Evolutionary conservation across 352 stramenopile genomes (phyloP).

Genomic region (Pythium graminicola): DNA sequence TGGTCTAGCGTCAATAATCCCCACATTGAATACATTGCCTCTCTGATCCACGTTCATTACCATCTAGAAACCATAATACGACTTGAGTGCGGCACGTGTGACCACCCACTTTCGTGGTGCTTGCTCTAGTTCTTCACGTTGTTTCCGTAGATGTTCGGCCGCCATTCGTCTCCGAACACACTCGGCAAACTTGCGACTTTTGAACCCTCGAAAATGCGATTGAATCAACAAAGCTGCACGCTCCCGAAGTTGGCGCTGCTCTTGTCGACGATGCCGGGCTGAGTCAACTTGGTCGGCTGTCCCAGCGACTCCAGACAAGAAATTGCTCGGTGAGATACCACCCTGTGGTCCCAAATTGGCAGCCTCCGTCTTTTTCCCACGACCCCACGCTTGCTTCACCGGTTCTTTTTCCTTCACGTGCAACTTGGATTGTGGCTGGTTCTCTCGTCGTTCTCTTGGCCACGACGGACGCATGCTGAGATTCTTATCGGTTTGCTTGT

Average conservation of each 20-base stretch:
- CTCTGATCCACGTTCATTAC: neutral
- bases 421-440: neutral
- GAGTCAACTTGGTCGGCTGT: neutral
- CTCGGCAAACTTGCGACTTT: slow-evolving; percentile 29
- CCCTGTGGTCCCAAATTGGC: neutral
- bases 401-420: neutral
- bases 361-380: neutral
- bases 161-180: slow-evolving; percentile 34
- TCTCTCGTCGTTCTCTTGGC: neutral
- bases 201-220: slow-evolving; percentile 35
- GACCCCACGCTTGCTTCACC: neutral
- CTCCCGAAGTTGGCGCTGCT: slow-evolving; percentile 30
- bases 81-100: slow-evolving; percentile 27
- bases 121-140: slow-evolving; percentile 18
- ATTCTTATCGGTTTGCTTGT: slow-evolving; percentile 15
- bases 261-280: neutral
- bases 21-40: neutral
- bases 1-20: too few species aligned
- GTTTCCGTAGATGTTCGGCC: slow-evolving; percentile 12
- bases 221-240: slow-evolving; percentile 40
- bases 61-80: slow-evolving; percentile 41
- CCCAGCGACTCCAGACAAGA: neutral
- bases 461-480: neutral
- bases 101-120: slow-evolving; percentile 22
- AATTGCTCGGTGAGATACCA: neutral